Conservation (phyloP, 192 early-diverging fungal species). For the Helicostylum pulchrum region DNA sequence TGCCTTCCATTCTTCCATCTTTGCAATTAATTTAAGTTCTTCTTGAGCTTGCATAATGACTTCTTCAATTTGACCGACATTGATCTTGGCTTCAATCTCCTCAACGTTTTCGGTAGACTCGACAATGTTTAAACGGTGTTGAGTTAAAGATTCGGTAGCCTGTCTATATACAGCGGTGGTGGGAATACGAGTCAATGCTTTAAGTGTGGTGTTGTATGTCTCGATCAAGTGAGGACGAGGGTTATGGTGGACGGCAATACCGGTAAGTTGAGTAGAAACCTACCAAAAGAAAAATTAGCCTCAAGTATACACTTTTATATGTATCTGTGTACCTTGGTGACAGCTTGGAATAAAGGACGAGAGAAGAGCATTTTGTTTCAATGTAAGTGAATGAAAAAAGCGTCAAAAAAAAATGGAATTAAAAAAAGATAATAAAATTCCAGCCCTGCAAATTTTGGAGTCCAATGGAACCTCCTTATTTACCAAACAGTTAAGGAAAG, state of each 20-base stretch:
- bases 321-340: conserved; percentile 28
- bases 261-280: conserved; percentile 81
- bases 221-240: conserved; percentile 83
- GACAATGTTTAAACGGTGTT: conserved; percentile 72
- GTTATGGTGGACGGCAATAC: conserved; percentile 81
- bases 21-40: conserved; percentile 75
- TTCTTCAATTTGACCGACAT: conserved; percentile 90
- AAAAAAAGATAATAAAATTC: no score
- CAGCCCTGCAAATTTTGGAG: no score
- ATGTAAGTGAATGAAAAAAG: neutral
- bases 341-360: conserved; percentile 33
- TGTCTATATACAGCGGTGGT: conserved; percentile 76
- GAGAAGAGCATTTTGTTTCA: conserved; percentile 30
- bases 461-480: no score
- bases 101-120: conserved; percentile 68
- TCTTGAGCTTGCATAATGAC: conserved; percentile 84
- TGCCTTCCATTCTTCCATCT: conserved; percentile 88
- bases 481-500: no score
- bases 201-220: conserved; percentile 78
- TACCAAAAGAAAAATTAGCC: neutral
- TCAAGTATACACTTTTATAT: neutral
- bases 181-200: conserved; percentile 71
- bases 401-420: no score
- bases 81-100: conserved; percentile 76
- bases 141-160: conserved; percentile 72